Conservation (phyloP, 192 early-diverging fungal species). For the Coemansia sp. region DNA sequence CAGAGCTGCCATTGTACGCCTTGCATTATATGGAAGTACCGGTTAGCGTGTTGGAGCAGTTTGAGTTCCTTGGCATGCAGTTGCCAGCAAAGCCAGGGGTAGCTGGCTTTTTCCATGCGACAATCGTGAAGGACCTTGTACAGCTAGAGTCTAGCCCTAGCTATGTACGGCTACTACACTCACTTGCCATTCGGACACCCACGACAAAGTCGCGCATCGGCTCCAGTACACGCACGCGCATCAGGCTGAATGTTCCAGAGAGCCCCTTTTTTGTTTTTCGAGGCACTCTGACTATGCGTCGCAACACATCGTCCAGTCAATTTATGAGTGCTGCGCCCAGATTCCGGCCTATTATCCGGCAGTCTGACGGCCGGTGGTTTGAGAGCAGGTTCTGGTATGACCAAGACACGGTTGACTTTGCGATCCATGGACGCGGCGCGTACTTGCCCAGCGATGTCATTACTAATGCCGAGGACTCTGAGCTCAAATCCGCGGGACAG, state of each 20-base stretch:
- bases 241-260: constrained; percentile 44
- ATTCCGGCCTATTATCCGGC: constrained; percentile 34
- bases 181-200: constrained; percentile 9
- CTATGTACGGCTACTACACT: constrained; percentile 13
- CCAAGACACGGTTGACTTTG: constrained; percentile 23
- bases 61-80: constrained; percentile 33
- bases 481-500: background rate
- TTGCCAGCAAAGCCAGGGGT: constrained; percentile 6
- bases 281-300: constrained; percentile 20
- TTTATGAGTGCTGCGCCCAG: background rate
- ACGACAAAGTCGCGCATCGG: too few species aligned
- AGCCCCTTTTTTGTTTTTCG: constrained; percentile 50
- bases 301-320: background rate
- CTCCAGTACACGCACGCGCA: constrained; percentile 28
- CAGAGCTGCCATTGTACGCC: constrained; percentile 10
- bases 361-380: constrained; percentile 46
- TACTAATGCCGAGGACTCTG: constrained; percentile 1
- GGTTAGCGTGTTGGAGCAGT: background rate
- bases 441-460: constrained; percentile 33
- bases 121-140: background rate
- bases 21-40: constrained; percentile 33
- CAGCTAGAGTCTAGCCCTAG: constrained; percentile 12
- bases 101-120: constrained; percentile 29
- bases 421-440: constrained; percentile 52
- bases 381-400: constrained; percentile 54